Conservation (phyloP, 2,329 filamentous ascomycete species). For the Neoarthrinium moseri region DNA sequence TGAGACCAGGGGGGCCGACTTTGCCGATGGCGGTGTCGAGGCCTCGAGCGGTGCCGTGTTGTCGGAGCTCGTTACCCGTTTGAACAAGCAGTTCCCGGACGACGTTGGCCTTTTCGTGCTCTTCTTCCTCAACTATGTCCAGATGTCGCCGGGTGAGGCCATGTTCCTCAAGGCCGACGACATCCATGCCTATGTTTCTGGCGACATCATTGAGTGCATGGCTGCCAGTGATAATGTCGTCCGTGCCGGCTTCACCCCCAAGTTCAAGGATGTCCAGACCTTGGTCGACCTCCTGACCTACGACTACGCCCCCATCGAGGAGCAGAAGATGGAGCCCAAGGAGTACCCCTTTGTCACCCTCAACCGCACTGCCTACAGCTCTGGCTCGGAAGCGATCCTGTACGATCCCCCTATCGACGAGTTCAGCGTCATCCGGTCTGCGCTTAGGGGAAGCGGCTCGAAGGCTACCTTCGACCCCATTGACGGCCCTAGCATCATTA, state of each 20-base stretch:
- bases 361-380: conserved; percentile 79
- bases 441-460: conserved; percentile 67
- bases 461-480: conserved; percentile 89
- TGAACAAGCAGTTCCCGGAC: conserved; percentile 80
- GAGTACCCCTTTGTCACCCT: conserved; percentile 86
- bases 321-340: conserved; percentile 87
- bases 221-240: conserved; percentile 98
- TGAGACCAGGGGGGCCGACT: conserved; percentile 64
- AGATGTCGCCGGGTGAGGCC: conserved; percentile 82
- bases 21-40: conserved; percentile 71
- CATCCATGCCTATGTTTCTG: conserved; percentile 91
- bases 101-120: conserved; percentile 94
- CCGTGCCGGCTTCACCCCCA: conserved; percentile 93
- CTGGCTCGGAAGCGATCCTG: conserved; percentile 67
- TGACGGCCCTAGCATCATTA: conserved; percentile 85
- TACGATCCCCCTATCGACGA: conserved; percentile 98
- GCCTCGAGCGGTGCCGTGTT: conserved; percentile 69
- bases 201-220: conserved; percentile 99
- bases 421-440: conserved; percentile 83
- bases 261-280: conserved; percentile 94
- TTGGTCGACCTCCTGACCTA: conserved; percentile 92
- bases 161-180: conserved; percentile 96
- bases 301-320: conserved; percentile 87
- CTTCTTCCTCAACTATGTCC: conserved; percentile 97
- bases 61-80: conserved; percentile 71